Evolutionary conservation across 495 filamentous ascomycete species (phyloP).

Genomic region (Friedmanniomyces simplex): DNA sequence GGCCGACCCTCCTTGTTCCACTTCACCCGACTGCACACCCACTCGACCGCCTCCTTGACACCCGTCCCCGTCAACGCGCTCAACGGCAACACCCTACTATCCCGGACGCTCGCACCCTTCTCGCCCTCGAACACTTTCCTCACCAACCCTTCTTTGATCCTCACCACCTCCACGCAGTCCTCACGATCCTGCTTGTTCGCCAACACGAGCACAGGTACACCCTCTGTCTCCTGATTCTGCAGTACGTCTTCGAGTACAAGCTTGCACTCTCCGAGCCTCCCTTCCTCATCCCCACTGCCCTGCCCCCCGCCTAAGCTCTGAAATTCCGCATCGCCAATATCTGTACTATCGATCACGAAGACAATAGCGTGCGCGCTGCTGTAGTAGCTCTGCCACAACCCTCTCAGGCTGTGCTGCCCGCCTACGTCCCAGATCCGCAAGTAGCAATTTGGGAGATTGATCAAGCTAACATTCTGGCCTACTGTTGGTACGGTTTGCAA

Average conservation of each 20-base stretch:
- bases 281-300: constrained; percentile 38
- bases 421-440: constrained; percentile 98
- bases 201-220: constrained; percentile 82
- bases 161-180: constrained; percentile 92
- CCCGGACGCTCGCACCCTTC: constrained; percentile 69
- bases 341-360: constrained; percentile 89
- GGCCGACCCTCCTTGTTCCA: constrained; percentile 93
- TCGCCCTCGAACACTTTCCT: constrained; percentile 91
- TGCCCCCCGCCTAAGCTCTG: constrained; percentile 12
- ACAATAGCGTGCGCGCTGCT: constrained; percentile 88
- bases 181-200: constrained; percentile 98
- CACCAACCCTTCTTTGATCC: constrained; percentile 92
- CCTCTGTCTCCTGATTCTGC: constrained; percentile 71
- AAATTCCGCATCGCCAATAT: constrained; percentile 71
- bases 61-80: constrained; percentile 85
- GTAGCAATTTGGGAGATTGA: constrained; percentile 82
- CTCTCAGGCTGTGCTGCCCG: constrained; percentile 77
- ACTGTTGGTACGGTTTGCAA: constrained; percentile 85
- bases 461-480: constrained; percentile 89
- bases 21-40: constrained; percentile 79
- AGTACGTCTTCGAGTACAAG: constrained; percentile 81
- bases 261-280: constrained; percentile 77
- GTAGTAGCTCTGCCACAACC: constrained; percentile 95
- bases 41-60: constrained; percentile 89
- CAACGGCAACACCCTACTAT: constrained; percentile 83